Conservation (phyloP, 2,329 filamentous ascomycete species). For the Metarhizium humberi region DNA sequence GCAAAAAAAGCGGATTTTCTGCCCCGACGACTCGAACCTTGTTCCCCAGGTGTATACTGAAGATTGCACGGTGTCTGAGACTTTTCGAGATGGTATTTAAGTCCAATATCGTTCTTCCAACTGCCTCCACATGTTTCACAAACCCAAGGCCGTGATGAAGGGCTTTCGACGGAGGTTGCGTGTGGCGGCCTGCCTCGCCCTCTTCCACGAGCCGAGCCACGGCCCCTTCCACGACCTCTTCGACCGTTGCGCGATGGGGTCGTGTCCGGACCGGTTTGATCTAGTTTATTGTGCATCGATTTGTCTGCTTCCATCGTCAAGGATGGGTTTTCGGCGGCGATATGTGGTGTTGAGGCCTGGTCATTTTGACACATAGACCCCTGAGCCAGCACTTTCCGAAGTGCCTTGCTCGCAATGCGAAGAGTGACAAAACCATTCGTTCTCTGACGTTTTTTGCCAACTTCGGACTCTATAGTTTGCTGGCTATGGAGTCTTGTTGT, state of each 20-base stretch:
- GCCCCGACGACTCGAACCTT: slow-evolving; percentile 10
- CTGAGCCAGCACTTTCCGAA: background rate
- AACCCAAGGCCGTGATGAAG: slow-evolving; percentile 24
- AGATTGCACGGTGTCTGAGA: slow-evolving; percentile 46
- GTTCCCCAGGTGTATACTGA: slow-evolving; percentile 13
- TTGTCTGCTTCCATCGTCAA: background rate
- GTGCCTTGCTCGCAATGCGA: slow-evolving; percentile 1
- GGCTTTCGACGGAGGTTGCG: slow-evolving; percentile 7
- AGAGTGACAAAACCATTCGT: slow-evolving; percentile 1
- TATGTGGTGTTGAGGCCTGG: background rate
- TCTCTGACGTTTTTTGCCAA: background rate
- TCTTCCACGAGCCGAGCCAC: slow-evolving; percentile 8
- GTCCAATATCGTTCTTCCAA: slow-evolving; percentile 50
- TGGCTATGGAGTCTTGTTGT: background rate
- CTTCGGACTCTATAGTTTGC: background rate
- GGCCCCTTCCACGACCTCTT: slow-evolving; percentile 4
- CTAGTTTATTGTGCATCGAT: background rate
- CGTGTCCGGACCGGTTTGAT: background rate
- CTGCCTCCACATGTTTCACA: slow-evolving; percentile 44
- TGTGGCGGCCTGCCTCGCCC: slow-evolving; percentile 6
- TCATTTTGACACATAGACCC: background rate
- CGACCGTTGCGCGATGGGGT: background rate
- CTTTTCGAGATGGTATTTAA: slow-evolving; percentile 50
- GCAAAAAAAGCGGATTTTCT: slow-evolving; percentile 5
- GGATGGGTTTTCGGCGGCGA: background rate